Percentiles rank a stretch among this genome's conserved stretches.
Evolutionary conservation across 495 filamentous ascomycete species (phyloP).

Genomic region (Penicillium odoratum): DNA sequence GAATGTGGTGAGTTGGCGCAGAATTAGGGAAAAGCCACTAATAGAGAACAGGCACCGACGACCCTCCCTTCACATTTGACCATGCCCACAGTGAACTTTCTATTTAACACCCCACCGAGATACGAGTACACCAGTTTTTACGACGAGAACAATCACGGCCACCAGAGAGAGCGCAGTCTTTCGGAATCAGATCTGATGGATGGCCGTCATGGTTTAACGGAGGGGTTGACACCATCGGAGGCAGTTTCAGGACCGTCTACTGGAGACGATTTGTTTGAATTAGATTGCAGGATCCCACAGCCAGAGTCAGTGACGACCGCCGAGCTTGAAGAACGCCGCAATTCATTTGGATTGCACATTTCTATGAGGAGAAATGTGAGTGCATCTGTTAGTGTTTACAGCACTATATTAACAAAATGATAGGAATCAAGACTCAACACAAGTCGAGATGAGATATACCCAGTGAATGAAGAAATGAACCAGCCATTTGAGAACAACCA

Average conservation of each 20-base stretch:
- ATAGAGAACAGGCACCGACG: neutral
- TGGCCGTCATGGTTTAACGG: neutral
- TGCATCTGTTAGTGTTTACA: neutral
- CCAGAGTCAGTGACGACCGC: neutral
- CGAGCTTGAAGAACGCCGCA: neutral
- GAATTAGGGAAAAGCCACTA: neutral
- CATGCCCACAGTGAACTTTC: neutral
- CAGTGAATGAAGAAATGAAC: neutral
- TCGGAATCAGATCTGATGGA: neutral
- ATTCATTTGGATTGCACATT: slow-evolving; percentile 26
- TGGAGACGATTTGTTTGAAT: neutral
- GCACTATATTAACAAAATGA: neutral
- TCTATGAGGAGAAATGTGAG: slow-evolving; percentile 16
- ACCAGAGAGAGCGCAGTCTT: neutral
- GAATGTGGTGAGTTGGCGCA: neutral
- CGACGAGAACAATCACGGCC: neutral
- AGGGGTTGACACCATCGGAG: neutral
- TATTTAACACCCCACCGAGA: neutral
- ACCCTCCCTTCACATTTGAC: neutral
- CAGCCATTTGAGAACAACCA: neutral
- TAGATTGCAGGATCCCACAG: neutral
- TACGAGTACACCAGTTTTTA: neutral
- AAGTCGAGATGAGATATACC: neutral
- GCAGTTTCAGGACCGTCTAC: too few species aligned
- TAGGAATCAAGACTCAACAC: neutral